phyloP scores from a whole-genome alignment of 257 asterid species.

The Solanum okadae region DNA sequence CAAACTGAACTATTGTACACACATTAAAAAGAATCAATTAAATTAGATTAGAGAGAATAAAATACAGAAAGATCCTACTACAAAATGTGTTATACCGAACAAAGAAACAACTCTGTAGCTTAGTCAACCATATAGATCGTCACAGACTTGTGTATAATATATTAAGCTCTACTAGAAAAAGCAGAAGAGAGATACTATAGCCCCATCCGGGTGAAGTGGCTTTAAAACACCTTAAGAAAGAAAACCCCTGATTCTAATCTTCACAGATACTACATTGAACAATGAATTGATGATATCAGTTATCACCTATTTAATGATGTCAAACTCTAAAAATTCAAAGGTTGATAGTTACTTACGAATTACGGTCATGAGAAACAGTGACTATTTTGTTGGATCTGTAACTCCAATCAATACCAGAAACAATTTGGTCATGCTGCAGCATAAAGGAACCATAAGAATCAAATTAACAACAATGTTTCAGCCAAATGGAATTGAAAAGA shows the following conservation, averaged over 20 bases:
- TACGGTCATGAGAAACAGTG: constrained; percentile 96
- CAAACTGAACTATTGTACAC: neutral
- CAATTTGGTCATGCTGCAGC: constrained; percentile 96
- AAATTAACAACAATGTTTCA: neutral
- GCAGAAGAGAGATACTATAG: neutral
- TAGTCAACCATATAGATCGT: neutral
- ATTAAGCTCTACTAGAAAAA: neutral
- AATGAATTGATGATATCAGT: neutral
- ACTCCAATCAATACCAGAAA: constrained; percentile 97
- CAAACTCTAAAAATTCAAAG: neutral
- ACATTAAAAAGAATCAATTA: neutral
- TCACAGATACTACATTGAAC: neutral
- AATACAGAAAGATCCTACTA: neutral
- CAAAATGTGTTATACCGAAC: neutral
- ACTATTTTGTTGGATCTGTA: constrained; percentile 71
- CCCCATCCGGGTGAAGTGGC: neutral
- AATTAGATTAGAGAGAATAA: neutral
- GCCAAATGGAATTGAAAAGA: neutral
- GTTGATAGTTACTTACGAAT: constrained; percentile 65
- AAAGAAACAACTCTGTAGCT: neutral
- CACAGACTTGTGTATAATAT: neutral
- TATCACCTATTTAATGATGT: neutral
- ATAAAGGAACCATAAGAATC: constrained; percentile 14
- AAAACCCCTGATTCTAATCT: neutral
- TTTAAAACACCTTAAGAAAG: neutral